Percentiles rank a stretch among this genome's conserved stretches.
phyloP scores from a whole-genome alignment of 2,329 filamentous ascomycete species.

The Fusarium euwallaceae region DNA sequence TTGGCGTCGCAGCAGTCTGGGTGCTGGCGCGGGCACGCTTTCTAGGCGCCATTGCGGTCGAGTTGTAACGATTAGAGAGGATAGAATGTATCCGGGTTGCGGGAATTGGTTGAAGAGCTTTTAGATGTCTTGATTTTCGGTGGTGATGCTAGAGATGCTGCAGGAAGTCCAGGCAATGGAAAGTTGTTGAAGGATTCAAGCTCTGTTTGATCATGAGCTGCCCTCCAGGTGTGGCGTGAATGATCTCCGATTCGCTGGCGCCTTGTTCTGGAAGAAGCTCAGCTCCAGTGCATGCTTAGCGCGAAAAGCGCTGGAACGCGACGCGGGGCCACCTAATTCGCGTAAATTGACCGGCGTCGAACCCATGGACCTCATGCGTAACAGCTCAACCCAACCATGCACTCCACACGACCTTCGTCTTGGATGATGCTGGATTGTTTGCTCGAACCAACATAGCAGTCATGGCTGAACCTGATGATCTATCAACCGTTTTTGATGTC shows the following conservation, averaged over 20 bases:
- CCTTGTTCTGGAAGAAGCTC: not conserved
- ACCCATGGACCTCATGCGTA: constrained; percentile 6
- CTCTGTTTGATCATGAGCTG: constrained; percentile 13
- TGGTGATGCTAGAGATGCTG: not conserved
- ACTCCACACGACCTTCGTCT: constrained; percentile 1
- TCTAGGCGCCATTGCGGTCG: constrained; percentile 72
- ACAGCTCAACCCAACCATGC: constrained; percentile 7
- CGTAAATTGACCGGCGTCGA: constrained; percentile 25
- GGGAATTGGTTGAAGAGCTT: not conserved
- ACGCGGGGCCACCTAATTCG: constrained; percentile 34
- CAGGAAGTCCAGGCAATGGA: constrained; percentile 5
- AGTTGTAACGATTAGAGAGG: not conserved
- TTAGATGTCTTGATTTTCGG: not conserved
- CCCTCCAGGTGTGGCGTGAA: constrained; percentile 25
- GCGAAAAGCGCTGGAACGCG: constrained; percentile 31
- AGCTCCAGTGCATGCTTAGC: constrained; percentile 20
- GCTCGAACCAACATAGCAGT: constrained; percentile 16
- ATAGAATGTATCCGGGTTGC: not conserved
- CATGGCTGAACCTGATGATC: constrained; percentile 56
- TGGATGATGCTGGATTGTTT: constrained; percentile 27
- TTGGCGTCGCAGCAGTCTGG: constrained; percentile 69
- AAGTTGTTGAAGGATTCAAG: constrained; percentile 17
- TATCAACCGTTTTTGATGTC: constrained; percentile 72
- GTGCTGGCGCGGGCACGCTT: constrained; percentile 73
- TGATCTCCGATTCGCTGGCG: constrained; percentile 14